phyloP scores from a whole-genome alignment of 352 stramenopile species.

The Globisporangium echinulatum region DNA sequence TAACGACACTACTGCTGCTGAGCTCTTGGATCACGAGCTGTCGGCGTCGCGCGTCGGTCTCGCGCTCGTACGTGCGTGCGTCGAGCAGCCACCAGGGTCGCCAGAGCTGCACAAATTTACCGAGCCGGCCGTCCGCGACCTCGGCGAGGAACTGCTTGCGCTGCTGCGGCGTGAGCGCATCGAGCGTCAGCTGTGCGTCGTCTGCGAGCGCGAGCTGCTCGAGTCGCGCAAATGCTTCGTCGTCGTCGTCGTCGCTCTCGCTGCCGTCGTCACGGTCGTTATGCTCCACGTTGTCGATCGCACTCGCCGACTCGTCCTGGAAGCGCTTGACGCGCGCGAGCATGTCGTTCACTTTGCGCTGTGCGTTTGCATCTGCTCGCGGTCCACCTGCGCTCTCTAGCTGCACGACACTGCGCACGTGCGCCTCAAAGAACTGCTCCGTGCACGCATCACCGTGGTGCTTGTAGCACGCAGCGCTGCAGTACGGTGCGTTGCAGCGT shows the following conservation, averaged over 20 bases:
- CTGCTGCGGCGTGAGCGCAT: slow-evolving; percentile 51
- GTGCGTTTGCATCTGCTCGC: slow-evolving; percentile 15
- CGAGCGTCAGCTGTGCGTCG: slow-evolving; percentile 44
- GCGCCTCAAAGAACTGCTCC: slow-evolving; percentile 70
- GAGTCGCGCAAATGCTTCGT: slow-evolving; percentile 15
- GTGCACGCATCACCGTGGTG: slow-evolving; percentile 62
- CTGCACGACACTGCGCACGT: slow-evolving; percentile 53
- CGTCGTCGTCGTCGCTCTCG: slow-evolving; percentile 18
- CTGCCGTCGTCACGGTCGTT: not conserved
- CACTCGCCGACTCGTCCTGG: slow-evolving; percentile 27
- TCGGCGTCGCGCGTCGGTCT: slow-evolving; percentile 32
- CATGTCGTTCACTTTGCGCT: slow-evolving; percentile 37
- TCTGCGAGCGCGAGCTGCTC: slow-evolving; percentile 43
- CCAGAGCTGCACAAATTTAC: slow-evolving; percentile 61
- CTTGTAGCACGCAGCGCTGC: slow-evolving; percentile 72
- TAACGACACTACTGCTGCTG: slow-evolving; percentile 1
- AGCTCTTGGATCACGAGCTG: slow-evolving; percentile 52
- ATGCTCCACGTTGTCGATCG: not conserved
- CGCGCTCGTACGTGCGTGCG: slow-evolving; percentile 36
- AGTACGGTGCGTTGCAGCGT: slow-evolving; percentile 76
- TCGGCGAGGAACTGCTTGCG: slow-evolving; percentile 53
- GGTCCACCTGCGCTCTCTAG: slow-evolving; percentile 17
- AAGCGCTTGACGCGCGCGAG: slow-evolving; percentile 52
- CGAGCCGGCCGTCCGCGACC: slow-evolving; percentile 55
- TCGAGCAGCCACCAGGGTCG: slow-evolving; percentile 63